Conservation (phyloP, 495 filamentous ascomycete species). For the Penicillium pancosmium region DNA sequence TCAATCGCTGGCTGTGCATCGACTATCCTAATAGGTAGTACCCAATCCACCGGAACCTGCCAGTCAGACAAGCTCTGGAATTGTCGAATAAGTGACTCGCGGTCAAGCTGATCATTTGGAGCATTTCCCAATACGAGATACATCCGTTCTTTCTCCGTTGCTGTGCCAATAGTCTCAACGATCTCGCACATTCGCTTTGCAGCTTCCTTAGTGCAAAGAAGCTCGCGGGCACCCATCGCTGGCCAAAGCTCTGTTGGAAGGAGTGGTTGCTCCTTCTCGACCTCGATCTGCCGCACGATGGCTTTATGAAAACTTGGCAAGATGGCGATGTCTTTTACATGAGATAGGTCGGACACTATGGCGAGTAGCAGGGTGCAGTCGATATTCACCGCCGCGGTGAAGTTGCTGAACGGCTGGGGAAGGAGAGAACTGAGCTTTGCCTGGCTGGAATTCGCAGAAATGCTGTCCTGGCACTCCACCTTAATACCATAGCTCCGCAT, state of each 20-base stretch:
- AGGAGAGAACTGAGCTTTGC: constrained; percentile 49
- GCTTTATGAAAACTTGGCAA: constrained; percentile 53
- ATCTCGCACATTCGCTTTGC: constrained; percentile 67
- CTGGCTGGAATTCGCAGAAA: constrained; percentile 27
- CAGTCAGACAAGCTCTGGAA: constrained; percentile 56
- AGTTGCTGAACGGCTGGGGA: constrained; percentile 53
- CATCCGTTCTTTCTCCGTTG: constrained; percentile 59
- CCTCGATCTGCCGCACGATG: constrained; percentile 65
- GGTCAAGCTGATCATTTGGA: constrained; percentile 27
- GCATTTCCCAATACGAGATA: constrained; percentile 53
- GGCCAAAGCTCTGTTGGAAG: constrained; percentile 66
- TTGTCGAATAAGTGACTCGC: constrained; percentile 35
- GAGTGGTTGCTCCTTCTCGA: constrained; percentile 62
- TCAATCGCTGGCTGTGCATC: constrained; percentile 39
- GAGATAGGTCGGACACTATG: constrained; percentile 71
- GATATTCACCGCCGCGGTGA: constrained; percentile 66
- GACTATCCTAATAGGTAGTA: constrained; percentile 55
- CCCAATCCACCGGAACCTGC: constrained; percentile 47
- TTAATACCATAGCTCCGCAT: constrained; percentile 59
- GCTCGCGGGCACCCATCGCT: constrained; percentile 50
- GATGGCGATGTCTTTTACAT: constrained; percentile 44
- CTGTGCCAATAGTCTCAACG: constrained; percentile 65
- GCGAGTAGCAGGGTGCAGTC: constrained; percentile 76
- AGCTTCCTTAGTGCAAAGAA: constrained; percentile 67
- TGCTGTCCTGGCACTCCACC: constrained; percentile 47